Evolutionary conservation across 2,329 filamentous ascomycete species (phyloP).

Genomic region (Rhinocladiella mackenziei): DNA sequence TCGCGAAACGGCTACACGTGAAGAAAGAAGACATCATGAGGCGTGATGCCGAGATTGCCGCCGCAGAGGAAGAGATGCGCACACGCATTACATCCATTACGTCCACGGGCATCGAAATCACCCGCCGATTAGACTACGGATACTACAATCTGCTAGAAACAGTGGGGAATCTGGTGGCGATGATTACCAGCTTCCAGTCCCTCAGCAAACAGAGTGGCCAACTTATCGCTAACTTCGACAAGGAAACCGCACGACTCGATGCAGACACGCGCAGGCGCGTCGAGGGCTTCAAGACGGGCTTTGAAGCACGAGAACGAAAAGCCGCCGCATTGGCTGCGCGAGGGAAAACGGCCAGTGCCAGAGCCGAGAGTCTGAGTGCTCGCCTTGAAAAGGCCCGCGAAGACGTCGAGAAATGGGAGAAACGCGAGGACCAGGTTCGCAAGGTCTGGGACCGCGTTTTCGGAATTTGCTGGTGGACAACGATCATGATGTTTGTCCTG

Average conservation of each 20-base stretch:
- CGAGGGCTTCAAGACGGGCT: constrained; percentile 35
- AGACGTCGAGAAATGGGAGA: constrained; percentile 43
- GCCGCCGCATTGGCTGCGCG: constrained; percentile 39
- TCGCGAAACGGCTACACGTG: constrained; percentile 20
- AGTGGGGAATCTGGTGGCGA: constrained; percentile 39
- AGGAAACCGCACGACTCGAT: constrained; percentile 36
- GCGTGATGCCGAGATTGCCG: constrained; percentile 17
- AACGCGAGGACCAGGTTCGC: constrained; percentile 36
- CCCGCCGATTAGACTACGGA: constrained; percentile 45
- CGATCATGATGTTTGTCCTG: constrained; percentile 10
- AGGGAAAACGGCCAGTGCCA: constrained; percentile 37
- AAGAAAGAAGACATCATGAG: constrained; percentile 15
- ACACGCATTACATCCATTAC: constrained; percentile 19
- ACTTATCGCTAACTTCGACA: constrained; percentile 39
- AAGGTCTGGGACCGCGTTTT: constrained; percentile 20
- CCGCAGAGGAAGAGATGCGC: constrained; percentile 26
- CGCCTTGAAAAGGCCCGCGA: constrained; percentile 39
- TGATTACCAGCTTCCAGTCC: constrained; percentile 41
- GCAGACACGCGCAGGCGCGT: constrained; percentile 39
- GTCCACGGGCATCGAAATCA: constrained; percentile 38
- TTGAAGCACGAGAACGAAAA: constrained; percentile 37
- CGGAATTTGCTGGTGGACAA: constrained; percentile 14
- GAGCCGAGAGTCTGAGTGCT: constrained; percentile 36
- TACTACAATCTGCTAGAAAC: constrained; percentile 48
- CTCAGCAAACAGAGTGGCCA: constrained; percentile 37